Base-by-base conservation (phyloP, 148 eudicot genomes). In the Oxyria digyna region DNA sequence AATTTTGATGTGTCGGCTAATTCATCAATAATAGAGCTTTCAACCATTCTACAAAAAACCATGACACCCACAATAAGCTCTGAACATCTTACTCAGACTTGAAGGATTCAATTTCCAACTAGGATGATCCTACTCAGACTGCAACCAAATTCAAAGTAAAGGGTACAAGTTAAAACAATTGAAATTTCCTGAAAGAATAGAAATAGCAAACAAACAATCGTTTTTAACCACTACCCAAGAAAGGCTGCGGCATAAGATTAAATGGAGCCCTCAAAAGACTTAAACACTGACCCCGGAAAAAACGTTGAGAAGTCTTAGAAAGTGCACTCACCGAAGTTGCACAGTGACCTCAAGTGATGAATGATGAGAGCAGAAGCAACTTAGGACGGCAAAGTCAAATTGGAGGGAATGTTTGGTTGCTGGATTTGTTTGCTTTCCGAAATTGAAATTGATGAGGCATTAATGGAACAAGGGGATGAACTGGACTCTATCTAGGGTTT, bases 41-140 rank as follows among this genome's bases (percentile, higher is more conserved):
- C 72, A 67, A 52, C 69, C 84, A 78, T 78, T 52, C 78, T 76
- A 77, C 62, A 75, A 62, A 72, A 62, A 75, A 8, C 11, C 20
- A 17, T 9, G 40, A 7, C 32, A 40, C 24, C 26, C 4, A 6
- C 69, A 40, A 41, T 10, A n/a, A 67, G 29, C 69, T 41, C 48
- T 29, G 15, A 59, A 15, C 33, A 59, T 31, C 65, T 59, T 59
- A 14, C 65, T 59, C 31, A n/a, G 31, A 59, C 65, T 59, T 59
- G 20, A 59, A 59, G 38, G 20, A 18, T 59, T 31, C 65, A 59
- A 29, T 24, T 59, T 29, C 65, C 65, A 59, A 59, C 65, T 31
- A 37, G 62, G 62, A 55, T 55, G 62, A 55, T 55, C 62, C 62
- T 55, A 55, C 62, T 55, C 24, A 26, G 65, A 15, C 65, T 33